Conservation (phyloP, 345 rosid species). For the Camelina sativa region DNA sequence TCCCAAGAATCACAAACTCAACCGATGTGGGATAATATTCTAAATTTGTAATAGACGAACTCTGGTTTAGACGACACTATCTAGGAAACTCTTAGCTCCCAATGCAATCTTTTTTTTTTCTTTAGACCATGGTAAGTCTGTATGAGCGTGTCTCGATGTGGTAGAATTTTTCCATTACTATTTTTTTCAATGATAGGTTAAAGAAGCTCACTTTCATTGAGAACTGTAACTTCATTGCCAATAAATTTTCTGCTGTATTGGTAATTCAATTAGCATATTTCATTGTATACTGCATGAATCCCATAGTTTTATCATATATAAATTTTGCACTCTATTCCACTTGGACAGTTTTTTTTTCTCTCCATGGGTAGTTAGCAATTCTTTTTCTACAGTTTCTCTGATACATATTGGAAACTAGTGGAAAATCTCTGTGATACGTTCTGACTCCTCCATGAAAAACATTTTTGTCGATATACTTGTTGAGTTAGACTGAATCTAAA, state of each 20-base stretch:
- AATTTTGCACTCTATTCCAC: background rate
- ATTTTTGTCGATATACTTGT: background rate
- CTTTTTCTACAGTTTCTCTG: background rate
- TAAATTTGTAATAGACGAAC: too few species aligned
- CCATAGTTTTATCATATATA: constrained; percentile 20
- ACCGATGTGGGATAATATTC: too few species aligned
- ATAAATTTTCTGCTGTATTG: background rate
- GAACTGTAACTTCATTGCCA: background rate
- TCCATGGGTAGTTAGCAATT: constrained; percentile 26
- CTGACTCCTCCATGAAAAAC: constrained; percentile 14
- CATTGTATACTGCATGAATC: constrained; percentile 11
- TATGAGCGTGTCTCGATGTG: background rate
- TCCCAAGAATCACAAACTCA: too few species aligned
- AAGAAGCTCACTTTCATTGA: background rate
- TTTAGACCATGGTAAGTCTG: background rate
- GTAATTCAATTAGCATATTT: constrained; percentile 17
- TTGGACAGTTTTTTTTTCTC: background rate
- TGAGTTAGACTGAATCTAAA: constrained; percentile 27
- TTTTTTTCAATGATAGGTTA: constrained; percentile 3
- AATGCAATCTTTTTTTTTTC: background rate
- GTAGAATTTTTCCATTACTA: constrained; percentile 2
- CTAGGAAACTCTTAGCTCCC: background rate
- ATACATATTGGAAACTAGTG: constrained; percentile 1
- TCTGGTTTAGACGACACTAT: constrained; percentile 19
- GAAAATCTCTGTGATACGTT: background rate